phyloP scores from a whole-genome alignment of 805 yeast genomes.

The Wickerhamomyces ciferrii region DNA sequence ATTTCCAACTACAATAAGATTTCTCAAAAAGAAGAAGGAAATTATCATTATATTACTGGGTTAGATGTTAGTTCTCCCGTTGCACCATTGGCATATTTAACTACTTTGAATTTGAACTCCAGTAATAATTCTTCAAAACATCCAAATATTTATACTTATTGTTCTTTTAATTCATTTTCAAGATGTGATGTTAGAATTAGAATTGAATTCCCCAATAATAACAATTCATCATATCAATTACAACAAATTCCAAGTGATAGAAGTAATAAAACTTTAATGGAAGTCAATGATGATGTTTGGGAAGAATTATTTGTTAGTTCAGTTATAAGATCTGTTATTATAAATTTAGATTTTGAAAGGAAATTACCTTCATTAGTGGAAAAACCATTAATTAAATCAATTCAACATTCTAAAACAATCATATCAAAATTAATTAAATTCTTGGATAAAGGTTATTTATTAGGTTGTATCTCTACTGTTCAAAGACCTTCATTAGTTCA shows the following conservation, averaged over 20 bases:
- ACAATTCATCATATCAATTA: constrained; percentile 25
- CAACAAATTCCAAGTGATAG: constrained; percentile 29
- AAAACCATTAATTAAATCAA: constrained; percentile 30
- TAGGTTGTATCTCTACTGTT: constrained; percentile 61
- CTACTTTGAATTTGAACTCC: constrained; percentile 27
- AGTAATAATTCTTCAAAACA: constrained; percentile 15
- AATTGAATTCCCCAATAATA: constrained; percentile 46
- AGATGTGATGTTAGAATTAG: constrained; percentile 70
- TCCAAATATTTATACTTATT: constrained; percentile 40
- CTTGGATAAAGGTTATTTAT: constrained; percentile 42
- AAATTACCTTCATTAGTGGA: constrained; percentile 57
- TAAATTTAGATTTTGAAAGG: constrained; percentile 46
- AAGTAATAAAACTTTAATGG: constrained; percentile 24
- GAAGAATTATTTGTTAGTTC: constrained; percentile 55
- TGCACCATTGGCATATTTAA: constrained; percentile 43
- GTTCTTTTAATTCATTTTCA: constrained; percentile 66
- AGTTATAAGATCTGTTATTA: constrained; percentile 48
- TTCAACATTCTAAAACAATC: constrained; percentile 5
- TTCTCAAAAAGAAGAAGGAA: constrained; percentile 39
- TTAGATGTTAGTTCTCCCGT: constrained; percentile 38
- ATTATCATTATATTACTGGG: constrained; percentile 44
- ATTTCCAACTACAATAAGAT: constrained; percentile 27
- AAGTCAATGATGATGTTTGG: constrained; percentile 42
- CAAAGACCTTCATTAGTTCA: constrained; percentile 61
- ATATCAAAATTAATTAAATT: constrained; percentile 9